These are phyloP conservation scores for Penicillium sp. DNA, from an alignment of 2,329 filamentous ascomycete species.

Conservation along the genomic window DNA sequence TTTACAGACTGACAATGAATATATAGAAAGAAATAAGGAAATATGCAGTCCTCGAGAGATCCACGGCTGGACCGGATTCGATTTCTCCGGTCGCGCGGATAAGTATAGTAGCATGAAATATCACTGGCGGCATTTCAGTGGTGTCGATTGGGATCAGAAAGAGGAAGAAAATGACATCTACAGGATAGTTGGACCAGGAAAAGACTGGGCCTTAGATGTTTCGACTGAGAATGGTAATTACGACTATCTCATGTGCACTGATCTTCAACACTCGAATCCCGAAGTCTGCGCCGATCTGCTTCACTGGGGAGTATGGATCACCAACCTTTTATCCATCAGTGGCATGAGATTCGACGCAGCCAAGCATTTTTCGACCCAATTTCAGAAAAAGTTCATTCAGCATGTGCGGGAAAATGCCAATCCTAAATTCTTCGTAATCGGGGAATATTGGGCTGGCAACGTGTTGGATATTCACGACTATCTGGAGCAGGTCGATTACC, in stretches of 20 bases:
- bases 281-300: slow-evolving; percentile 69
- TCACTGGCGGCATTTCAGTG: slow-evolving; percentile 69
- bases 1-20: neutral
- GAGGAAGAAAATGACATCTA: slow-evolving; percentile 65
- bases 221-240: slow-evolving; percentile 70
- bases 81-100: slow-evolving; percentile 65
- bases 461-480: slow-evolving; percentile 61
- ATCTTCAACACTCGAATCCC: slow-evolving; percentile 67
- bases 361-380: slow-evolving; percentile 72
- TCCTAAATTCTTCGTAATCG: slow-evolving; percentile 66
- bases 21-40: slow-evolving; percentile 54
- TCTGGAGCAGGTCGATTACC: slow-evolving; percentile 61
- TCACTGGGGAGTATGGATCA: slow-evolving; percentile 71
- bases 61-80: slow-evolving; percentile 69
- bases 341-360: slow-evolving; percentile 74
- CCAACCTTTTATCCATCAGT: slow-evolving; percentile 61
- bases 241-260: slow-evolving; percentile 72
- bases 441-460: slow-evolving; percentile 71
- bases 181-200: slow-evolving; percentile 66
- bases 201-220: slow-evolving; percentile 67
- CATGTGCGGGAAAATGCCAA: slow-evolving; percentile 58
- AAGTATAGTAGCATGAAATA: slow-evolving; percentile 67
- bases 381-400: slow-evolving; percentile 67
- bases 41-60: slow-evolving; percentile 64
- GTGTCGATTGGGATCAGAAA: slow-evolving; percentile 67